Percentiles rank a stretch among this genome's conserved stretches.
Conservation (phyloP, 2,329 filamentous ascomycete genomes). For the Fusarium multiceps region DNA sequence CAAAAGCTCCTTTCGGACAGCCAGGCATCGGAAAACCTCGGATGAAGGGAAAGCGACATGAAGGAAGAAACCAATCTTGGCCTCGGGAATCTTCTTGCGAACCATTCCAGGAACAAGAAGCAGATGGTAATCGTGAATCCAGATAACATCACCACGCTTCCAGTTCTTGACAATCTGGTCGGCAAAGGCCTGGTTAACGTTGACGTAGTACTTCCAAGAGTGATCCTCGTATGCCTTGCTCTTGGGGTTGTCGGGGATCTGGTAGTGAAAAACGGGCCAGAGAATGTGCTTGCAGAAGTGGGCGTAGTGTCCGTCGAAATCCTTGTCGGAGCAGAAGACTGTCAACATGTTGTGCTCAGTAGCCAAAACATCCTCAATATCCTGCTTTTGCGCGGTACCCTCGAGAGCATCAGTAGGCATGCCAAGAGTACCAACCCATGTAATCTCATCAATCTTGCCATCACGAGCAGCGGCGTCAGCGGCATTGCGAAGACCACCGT, state of each 20-base stretch:
- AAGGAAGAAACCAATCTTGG: slow-evolving; percentile 95
- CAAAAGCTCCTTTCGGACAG: slow-evolving; percentile 85
- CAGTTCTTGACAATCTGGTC: slow-evolving; percentile 91
- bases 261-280: slow-evolving; percentile 98
- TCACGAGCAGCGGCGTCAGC: slow-evolving; percentile 80
- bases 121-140: slow-evolving; percentile 96
- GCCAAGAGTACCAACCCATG: slow-evolving; percentile 92
- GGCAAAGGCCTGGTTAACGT: slow-evolving; percentile 92
- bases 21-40: slow-evolving; percentile 92
- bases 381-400: slow-evolving; percentile 77
- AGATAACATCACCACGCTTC: slow-evolving; percentile 92
- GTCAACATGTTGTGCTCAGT: slow-evolving; percentile 85
- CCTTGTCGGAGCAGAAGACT: slow-evolving; percentile 88
- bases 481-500: slow-evolving; percentile 90
- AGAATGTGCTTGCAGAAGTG: slow-evolving; percentile 98
- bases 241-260: slow-evolving; percentile 97
- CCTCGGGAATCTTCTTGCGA: slow-evolving; percentile 88
- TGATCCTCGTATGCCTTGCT: slow-evolving; percentile 98
- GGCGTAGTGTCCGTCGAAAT: slow-evolving; percentile 93
- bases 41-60: slow-evolving; percentile 96
- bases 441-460: slow-evolving; percentile 77
- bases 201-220: slow-evolving; percentile 94
- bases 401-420: slow-evolving; percentile 92
- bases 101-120: slow-evolving; percentile 90
- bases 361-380: slow-evolving; percentile 84